Evolutionary conservation across 2,329 filamentous ascomycete species (phyloP).

Genomic region (Colletotrichum chlorophyti): DNA sequence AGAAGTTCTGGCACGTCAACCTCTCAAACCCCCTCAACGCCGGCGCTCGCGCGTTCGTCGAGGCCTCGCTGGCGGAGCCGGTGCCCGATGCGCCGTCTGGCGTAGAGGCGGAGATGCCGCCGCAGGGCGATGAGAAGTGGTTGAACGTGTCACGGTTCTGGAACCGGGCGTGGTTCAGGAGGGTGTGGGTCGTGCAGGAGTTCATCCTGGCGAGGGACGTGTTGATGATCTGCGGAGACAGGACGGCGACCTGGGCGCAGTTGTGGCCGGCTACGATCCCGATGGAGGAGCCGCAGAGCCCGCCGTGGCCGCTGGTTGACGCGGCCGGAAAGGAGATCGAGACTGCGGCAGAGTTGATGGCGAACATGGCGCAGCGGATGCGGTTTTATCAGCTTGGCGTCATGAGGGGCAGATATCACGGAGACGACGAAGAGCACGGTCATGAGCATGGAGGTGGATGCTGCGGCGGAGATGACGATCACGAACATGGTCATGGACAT

Average conservation of each 20-base stretch:
- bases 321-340: slow-evolving; percentile 16
- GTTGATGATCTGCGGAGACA: slow-evolving; percentile 35
- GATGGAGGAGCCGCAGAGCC: slow-evolving; percentile 23
- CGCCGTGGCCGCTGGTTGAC: slow-evolving; percentile 22
- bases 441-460: slow-evolving; percentile 13
- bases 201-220: slow-evolving; percentile 32
- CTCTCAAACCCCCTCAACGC: slow-evolving; percentile 19
- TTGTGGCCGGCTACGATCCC: slow-evolving; percentile 24
- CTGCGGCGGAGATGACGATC: neutral
- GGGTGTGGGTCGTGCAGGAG: slow-evolving; percentile 38
- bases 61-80: slow-evolving; percentile 2
- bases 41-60: slow-evolving; percentile 18
- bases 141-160: slow-evolving; percentile 25
- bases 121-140: slow-evolving; percentile 15
- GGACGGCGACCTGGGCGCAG: slow-evolving; percentile 10
- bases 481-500: no score
- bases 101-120: slow-evolving; percentile 10
- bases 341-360: slow-evolving; percentile 24
- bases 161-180: slow-evolving; percentile 34
- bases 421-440: neutral
- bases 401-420: slow-evolving; percentile 9
- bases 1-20: slow-evolving; percentile 21
- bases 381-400: slow-evolving; percentile 26
- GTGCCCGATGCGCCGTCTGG: slow-evolving; percentile 10
- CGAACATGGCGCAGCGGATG: slow-evolving; percentile 24